Evolutionary conservation across 2,329 filamentous ascomycete genomes (phyloP).

Genomic region (Fusarium nelsonii): DNA sequence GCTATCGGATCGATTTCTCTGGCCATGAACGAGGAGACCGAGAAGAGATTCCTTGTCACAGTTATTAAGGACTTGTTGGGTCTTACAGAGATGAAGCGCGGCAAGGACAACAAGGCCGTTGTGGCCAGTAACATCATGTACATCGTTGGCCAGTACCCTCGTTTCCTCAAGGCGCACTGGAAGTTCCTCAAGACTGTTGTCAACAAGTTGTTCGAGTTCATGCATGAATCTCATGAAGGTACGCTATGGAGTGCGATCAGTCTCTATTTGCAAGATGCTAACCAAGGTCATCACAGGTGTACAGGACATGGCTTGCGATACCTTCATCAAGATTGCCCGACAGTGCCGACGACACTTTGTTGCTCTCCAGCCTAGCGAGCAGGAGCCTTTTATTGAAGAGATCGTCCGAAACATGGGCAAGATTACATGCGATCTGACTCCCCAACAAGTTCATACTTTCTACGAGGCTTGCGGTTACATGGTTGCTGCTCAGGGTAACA

Average conservation of each 20-base stretch:
- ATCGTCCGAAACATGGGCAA: constrained; percentile 96
- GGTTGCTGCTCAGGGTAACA: constrained; percentile 97
- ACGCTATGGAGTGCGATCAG: constrained; percentile 47
- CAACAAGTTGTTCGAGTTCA: constrained; percentile 99
- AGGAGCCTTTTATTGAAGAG: constrained; percentile 97
- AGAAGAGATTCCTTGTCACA: constrained; percentile 97
- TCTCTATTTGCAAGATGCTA: constrained; percentile 34
- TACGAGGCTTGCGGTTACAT: constrained; percentile 99
- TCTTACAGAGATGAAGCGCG: constrained; percentile 98
- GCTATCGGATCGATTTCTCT: constrained; percentile 98
- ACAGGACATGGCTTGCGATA: constrained; percentile 99
- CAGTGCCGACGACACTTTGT: constrained; percentile 99
- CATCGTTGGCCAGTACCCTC: constrained; percentile 98
- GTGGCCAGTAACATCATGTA: constrained; percentile 99
- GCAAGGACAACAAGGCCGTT: constrained; percentile 99
- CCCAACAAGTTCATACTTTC: constrained; percentile 98
- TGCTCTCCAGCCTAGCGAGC: constrained; percentile 92
- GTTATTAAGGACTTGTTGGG: constrained; percentile 98
- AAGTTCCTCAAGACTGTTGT: constrained; percentile 99
- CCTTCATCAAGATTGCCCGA: constrained; percentile 99
- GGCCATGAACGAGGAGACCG: constrained; percentile 99
- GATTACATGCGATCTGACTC: constrained; percentile 94
- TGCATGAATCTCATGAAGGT: constrained; percentile 99
- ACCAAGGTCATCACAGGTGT: constrained; percentile 70
- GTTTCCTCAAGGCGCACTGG: constrained; percentile 99